A percentile compares a stretch with the other conserved stretches of the same genome.
These are phyloP conservation scores for Handroanthus guayacan DNA, from an alignment of 257 asterid species.

Conservation along the genomic window DNA sequence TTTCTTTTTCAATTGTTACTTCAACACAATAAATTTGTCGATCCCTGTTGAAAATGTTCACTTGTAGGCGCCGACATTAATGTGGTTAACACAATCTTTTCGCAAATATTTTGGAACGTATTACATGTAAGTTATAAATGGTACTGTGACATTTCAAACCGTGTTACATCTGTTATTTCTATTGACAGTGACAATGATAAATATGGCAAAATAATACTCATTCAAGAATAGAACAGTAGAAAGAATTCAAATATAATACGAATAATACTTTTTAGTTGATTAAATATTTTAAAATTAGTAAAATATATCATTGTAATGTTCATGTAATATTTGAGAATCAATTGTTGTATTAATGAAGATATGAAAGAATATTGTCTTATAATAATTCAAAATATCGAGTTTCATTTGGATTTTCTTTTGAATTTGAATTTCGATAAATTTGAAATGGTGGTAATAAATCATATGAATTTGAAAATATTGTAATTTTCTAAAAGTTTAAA, in stretches of 20 bases:
- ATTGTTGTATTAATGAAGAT: not conserved
- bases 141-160: not conserved
- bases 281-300: not conserved
- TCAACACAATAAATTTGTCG: conserved; percentile 17
- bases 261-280: not conserved
- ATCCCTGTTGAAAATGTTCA: conserved; percentile 17
- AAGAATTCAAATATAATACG: no score
- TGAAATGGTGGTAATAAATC: not conserved
- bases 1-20: not conserved
- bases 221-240: no score
- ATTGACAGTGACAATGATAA: no score
- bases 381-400: not conserved
- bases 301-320: not conserved
- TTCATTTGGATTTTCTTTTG: not conserved
- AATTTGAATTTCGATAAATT: no score
- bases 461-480: not conserved
- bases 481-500: not conserved
- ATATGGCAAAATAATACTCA: no score
- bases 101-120: conserved; percentile 26
- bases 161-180: not conserved
- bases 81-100: conserved; percentile 53
- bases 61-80: conserved; percentile 45
- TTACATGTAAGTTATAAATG: not conserved
- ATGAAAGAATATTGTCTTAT: not conserved
- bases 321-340: not conserved